Base-by-base conservation (phyloP, 2,329 filamentous ascomycete species). In the Penicillium sp. region DNA sequence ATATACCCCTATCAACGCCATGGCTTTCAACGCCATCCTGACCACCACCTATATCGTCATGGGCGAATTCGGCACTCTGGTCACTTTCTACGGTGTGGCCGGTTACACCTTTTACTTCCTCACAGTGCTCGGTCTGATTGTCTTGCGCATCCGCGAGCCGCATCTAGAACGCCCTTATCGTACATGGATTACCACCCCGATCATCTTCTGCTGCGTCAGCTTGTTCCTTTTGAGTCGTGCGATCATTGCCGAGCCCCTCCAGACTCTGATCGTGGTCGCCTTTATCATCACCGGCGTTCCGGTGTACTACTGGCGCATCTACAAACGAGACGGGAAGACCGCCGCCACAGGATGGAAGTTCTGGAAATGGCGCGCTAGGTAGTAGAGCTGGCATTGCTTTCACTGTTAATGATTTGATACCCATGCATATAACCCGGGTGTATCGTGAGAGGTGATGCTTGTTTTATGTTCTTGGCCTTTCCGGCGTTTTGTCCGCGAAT, bases 41-140 rank as follows among this genome's bases (percentile, higher is more conserved):
- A 95, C 89, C 0, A 73, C 80, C 3, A 74, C 80, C 1, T 98
- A 97, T 73, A 84, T 95, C 54, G 64, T 87, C 2, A 83, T 95
- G 4, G 93, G 93, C 70, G 89, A 95, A 68, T 97, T 98, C 66
- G 79, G 83, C 45, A 95, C 92, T 0, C 81, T 98, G 2, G 80
- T 97, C 49, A 97, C 93, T 0, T 98, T 98, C 68, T 97, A 97
- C 72, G 93, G 93, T 49, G 93, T 98, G 10, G 93, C 93, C 0
- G 91, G 91, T 12, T 98, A 98, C 69, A 89, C 89, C 0, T 98
- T 98, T 67, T 98, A 98, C 74, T 98, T 98, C 70, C 75, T 95
- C 48, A 95, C 92, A 0, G 93, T 98, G 0, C 81, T 98, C 0
- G 93, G 93, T 0, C 78, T 98, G 42, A 96, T 98, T 55, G 81